phyloP scores from a whole-genome alignment of 495 filamentous ascomycete species.

The Neurospora intermedia region DNA sequence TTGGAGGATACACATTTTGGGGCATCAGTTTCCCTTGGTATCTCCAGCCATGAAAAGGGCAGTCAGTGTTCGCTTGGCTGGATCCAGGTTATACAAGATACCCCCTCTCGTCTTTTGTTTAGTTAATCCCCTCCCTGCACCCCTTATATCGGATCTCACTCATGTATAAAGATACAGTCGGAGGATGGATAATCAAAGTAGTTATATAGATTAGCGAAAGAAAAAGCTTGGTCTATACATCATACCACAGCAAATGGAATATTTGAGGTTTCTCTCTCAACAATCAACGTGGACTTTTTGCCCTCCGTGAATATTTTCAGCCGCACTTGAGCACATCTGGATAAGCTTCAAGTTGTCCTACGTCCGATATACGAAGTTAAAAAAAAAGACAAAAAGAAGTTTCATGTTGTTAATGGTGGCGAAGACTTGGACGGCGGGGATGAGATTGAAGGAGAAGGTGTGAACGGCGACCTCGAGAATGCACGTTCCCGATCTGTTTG shows the following conservation, averaged over 20 bases:
- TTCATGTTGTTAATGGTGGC: neutral
- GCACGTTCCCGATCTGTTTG: neutral
- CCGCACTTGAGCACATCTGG: neutral
- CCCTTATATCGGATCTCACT: neutral
- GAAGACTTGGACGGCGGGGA: neutral
- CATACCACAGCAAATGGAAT: neutral
- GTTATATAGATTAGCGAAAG: neutral
- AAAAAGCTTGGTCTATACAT: neutral
- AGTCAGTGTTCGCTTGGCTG: constrained; percentile 30
- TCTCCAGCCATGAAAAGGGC: constrained; percentile 15
- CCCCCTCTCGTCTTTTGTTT: constrained; percentile 22
- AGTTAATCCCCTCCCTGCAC: constrained; percentile 18
- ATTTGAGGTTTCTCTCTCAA: neutral
- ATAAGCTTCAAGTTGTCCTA: neutral
- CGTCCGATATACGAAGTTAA: neutral
- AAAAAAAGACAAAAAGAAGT: neutral
- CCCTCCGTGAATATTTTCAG: neutral
- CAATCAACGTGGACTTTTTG: neutral
- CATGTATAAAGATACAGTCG: neutral
- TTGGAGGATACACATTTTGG: neutral
- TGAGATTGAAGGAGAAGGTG: neutral
- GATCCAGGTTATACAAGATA: constrained; percentile 39
- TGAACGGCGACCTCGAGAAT: neutral
- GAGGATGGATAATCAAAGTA: neutral
- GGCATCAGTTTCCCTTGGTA: neutral